Conservation (phyloP, 768 basidiomycete genomes). For the Termitomyces sp. region DNA sequence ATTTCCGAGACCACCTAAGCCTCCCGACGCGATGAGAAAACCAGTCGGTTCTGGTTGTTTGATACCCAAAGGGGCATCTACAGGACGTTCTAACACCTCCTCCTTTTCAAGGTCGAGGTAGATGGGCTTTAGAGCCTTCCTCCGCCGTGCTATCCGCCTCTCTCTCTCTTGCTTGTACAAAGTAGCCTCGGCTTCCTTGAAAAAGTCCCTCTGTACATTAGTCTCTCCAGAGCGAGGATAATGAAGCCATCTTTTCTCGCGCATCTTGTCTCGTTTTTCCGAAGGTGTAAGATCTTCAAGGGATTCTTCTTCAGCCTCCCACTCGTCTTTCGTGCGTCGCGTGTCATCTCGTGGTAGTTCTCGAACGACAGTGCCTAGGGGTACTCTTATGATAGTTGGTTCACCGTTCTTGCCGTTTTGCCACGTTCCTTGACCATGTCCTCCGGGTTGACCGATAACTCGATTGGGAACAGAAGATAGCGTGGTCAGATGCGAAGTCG, state of each 20-base stretch:
- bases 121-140: constrained; percentile 40
- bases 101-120: constrained; percentile 59
- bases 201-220: constrained; percentile 59
- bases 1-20: constrained; percentile 81
- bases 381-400: constrained; percentile 76
- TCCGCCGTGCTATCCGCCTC: constrained; percentile 40
- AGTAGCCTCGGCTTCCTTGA: constrained; percentile 64
- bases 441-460: constrained; percentile 61
- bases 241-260: constrained; percentile 71
- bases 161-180: constrained; percentile 59
- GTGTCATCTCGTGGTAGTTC: constrained; percentile 68
- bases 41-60: constrained; percentile 49
- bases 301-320: constrained; percentile 67
- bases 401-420: constrained; percentile 73
- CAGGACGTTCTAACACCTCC: constrained; percentile 31
- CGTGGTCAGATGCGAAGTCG: constrained; percentile 72
- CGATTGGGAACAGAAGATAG: constrained; percentile 69
- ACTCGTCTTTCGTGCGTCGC: constrained; percentile 58
- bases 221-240: constrained; percentile 64
- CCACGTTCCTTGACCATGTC: constrained; percentile 80
- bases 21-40: constrained; percentile 70
- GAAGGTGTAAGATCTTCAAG: constrained; percentile 40
- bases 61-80: constrained; percentile 61
- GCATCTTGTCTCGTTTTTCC: constrained; percentile 53
- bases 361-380: constrained; percentile 84